A percentile compares a stretch with the other conserved stretches of the same genome.
These are phyloP conservation scores for Avena insularis DNA, from an alignment of 176 grass and related monocot genomes.

Conservation along the genomic window DNA sequence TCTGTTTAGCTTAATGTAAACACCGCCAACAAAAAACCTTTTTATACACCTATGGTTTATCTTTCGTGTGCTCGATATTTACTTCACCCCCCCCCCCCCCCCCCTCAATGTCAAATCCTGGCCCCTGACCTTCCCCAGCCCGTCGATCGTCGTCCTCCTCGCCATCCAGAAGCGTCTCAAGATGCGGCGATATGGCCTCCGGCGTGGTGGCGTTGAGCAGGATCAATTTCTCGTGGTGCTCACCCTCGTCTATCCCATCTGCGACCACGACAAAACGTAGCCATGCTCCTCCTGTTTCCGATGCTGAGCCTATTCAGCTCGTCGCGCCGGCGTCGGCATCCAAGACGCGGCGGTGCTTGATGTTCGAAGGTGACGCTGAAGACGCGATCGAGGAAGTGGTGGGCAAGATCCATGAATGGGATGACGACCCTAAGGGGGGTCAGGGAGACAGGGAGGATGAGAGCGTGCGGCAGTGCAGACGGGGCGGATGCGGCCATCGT, in stretches of 20 bases:
- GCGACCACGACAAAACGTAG: conserved; percentile 35
- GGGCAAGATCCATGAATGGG: conserved; percentile 57
- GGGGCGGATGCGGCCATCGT: background rate
- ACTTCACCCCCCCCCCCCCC: too few relatives aligned
- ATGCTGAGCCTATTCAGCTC: background rate
- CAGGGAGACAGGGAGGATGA: conserved; percentile 41
- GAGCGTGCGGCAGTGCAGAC: conserved; percentile 27
- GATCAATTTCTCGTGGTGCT: conserved; percentile 36
- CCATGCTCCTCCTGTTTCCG: background rate
- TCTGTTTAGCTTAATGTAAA: too few relatives aligned
- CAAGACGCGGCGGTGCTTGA: conserved; percentile 39
- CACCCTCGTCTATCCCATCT: conserved; percentile 36
- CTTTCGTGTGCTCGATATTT: too few relatives aligned
- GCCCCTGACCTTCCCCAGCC: conserved; percentile 9
- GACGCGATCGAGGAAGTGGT: conserved; percentile 56
- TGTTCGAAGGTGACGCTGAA: conserved; percentile 62
- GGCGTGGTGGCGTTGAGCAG: conserved; percentile 26
- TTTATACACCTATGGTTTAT: too few relatives aligned
- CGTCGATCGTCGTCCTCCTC: background rate
- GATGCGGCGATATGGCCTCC: conserved; percentile 37
- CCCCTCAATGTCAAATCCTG: too few relatives aligned
- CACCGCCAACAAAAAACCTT: too few relatives aligned
- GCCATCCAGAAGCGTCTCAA: conserved; percentile 36
- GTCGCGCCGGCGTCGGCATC: background rate
- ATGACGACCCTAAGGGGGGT: conserved; percentile 60